Evolutionary conservation across 306 rosid species (phyloP), one percentile per base, ranked within the genome.

Genomic region (Trifolium fragiferum): DNA sequence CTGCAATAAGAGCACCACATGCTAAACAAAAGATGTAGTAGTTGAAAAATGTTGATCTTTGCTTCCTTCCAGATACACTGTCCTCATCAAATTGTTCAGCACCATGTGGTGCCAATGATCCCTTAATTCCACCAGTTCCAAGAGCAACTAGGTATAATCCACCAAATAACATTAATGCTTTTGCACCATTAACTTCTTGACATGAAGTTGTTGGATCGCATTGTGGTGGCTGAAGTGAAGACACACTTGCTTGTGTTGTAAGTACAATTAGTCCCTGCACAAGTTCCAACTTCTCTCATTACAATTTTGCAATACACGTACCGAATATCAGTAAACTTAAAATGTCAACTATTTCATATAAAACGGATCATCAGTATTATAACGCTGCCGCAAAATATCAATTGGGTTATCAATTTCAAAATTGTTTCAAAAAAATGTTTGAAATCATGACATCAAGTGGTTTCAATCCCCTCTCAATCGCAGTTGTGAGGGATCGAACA

Each of bases 71-170:
- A 4, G 78, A 75, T 4, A 85, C 76, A 30, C 72, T 78, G 69
- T 66, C 79, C 73, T 85, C 96, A 32, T 93, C 97, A 58, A 90
- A 89, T 70, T 93, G 98, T 85, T 91, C 98, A 4, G 96, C 97
- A 13, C 98, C 98, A 41, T 93, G 98, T 18, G 91, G 4, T 1
- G 98, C 83, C 8, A 93, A 78, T 18, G 96, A 91, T 8, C 98
- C 98, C 41, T 93, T 93, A 13, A 91, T 88, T 19, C 98, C 98
- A 30, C 98, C 97, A 20, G 86, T 91, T 13, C 98, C 98, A 38
- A 93, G 82, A 1, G 98, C 98, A 82, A 88, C 96, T 66, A 93
- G 78, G 78, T 93, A 93, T 20, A 93, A 87, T 8, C 97, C 97
- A 2, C 40, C 44, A 53, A 81, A 93, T 9, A 93, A 62, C 85